These are phyloP conservation scores for Trichosanthes truncata DNA, from an alignment of 306 rosid genomes.

Conservation along the genomic window DNA sequence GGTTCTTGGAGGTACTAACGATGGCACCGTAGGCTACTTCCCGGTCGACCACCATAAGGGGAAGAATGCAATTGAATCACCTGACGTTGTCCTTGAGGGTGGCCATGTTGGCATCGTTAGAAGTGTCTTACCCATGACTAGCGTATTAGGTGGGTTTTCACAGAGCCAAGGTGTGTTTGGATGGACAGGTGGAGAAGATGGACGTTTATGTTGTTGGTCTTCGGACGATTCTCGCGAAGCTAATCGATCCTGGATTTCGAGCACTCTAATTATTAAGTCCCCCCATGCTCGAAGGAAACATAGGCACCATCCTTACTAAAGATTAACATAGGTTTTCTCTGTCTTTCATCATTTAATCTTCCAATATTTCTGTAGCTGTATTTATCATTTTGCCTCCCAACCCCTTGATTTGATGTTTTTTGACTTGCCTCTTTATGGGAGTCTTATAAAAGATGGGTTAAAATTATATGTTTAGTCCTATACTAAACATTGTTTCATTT, in stretches of 20 bases:
- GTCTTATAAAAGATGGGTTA: neutral
- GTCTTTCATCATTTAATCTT: neutral
- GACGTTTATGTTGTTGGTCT: conserved; percentile 79
- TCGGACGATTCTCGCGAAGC: conserved; percentile 43
- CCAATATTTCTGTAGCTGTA: neutral
- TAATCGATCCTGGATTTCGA: conserved; percentile 71
- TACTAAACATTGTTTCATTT: neutral
- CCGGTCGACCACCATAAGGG: conserved; percentile 42
- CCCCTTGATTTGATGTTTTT: neutral
- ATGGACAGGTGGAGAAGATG: conserved; percentile 98
- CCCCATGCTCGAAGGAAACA: conserved; percentile 42
- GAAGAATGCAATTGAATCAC: conserved; percentile 42
- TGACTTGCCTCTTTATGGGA: neutral
- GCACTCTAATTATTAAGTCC: conserved; percentile 38
- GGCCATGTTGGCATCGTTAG: conserved; percentile 67
- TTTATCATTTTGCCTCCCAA: neutral
- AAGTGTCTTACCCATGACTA: conserved; percentile 55
- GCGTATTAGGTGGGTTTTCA: conserved; percentile 18
- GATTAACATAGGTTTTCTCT: neutral
- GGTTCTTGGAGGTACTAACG: conserved; percentile 71
- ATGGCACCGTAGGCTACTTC: conserved; percentile 72
- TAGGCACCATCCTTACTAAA: conserved; percentile 66
- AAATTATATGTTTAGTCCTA: neutral
- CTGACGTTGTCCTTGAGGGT: conserved; percentile 79
- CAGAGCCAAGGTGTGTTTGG: conserved; percentile 60